A percentile compares a stretch with the other conserved stretches of the same genome.
These are phyloP conservation scores for Coelastrella sp. DNA, from an alignment of 139 green algal species.

Conservation along the genomic window DNA sequence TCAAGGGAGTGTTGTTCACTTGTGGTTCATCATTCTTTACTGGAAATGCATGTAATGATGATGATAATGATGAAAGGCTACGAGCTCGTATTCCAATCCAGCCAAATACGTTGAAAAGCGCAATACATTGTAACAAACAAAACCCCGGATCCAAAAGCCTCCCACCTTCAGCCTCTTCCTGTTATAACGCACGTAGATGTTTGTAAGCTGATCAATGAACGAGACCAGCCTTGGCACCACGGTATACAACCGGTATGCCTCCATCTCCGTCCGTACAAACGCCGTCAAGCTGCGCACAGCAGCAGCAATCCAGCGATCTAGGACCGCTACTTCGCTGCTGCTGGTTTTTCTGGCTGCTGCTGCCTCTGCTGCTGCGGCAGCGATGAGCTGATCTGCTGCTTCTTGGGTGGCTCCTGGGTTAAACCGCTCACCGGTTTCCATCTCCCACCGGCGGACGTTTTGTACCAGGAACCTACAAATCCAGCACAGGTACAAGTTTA, in stretches of 20 bases:
- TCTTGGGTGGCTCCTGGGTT: conserved; percentile 25
- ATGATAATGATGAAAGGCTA: no score
- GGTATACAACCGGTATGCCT: conserved; percentile 98
- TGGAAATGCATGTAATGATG: no score
- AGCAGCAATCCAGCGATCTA: conserved; percentile 94
- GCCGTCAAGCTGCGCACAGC: conserved; percentile 80
- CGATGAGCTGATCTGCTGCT: background rate
- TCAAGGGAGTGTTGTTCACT: no score
- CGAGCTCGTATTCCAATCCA: no score
- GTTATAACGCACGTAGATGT: conserved; percentile 99
- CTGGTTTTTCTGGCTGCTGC: conserved; percentile 2
- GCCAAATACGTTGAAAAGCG: background rate
- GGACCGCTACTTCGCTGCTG: conserved; percentile 58
- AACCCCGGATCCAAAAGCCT: background rate
- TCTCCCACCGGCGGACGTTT: conserved; percentile 87
- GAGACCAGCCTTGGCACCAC: conserved; percentile 92
- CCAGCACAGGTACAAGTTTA: background rate
- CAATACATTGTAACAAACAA: background rate
- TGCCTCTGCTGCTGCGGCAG: background rate
- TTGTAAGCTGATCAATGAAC: conserved; percentile 98
- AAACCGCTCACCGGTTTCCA: conserved; percentile 63
- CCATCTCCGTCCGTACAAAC: conserved; percentile 95
- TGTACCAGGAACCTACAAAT: conserved; percentile 87
- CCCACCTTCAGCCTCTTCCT: conserved; percentile 90
- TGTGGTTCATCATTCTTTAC: no score